Evolutionary conservation across 2,329 filamentous ascomycete genomes (phyloP).

Genomic region (Xylariaceae sp.): DNA sequence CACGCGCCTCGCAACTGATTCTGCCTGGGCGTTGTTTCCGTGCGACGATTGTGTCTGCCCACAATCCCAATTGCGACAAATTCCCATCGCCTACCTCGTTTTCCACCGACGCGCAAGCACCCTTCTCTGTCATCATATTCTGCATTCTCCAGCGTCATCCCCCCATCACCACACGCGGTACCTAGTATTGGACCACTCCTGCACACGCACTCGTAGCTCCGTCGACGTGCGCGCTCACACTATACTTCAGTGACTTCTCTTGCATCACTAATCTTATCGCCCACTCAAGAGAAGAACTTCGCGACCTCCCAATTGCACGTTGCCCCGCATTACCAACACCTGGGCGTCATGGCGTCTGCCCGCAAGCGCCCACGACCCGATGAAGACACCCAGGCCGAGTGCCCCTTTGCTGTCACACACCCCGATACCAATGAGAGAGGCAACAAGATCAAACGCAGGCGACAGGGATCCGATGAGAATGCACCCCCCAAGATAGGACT

Average conservation of each 20-base stretch:
- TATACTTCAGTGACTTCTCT: too few relatives aligned
- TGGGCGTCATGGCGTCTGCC: constrained; percentile 35
- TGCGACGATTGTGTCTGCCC: neutral
- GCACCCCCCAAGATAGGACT: constrained; percentile 40
- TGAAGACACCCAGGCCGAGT: constrained; percentile 52
- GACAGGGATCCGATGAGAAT: constrained; percentile 43
- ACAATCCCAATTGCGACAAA: neutral
- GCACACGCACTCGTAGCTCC: too few relatives aligned
- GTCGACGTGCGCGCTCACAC: too few relatives aligned
- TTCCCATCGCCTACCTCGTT: neutral
- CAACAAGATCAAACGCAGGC: constrained; percentile 43
- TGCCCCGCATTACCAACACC: neutral
- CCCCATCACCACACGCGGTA: too few relatives aligned
- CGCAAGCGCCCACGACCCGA: constrained; percentile 51
- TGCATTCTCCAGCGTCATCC: too few relatives aligned
- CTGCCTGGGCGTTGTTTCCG: neutral
- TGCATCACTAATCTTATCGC: too few relatives aligned
- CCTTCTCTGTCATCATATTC: neutral
- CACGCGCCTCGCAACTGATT: too few relatives aligned
- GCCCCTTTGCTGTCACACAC: constrained; percentile 47
- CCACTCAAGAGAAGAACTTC: neutral
- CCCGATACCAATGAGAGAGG: constrained; percentile 47
- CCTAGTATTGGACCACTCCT: too few relatives aligned
- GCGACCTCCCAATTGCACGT: neutral
- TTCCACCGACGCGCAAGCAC: neutral